Conservation (phyloP, 208 protist genomes). For the Leishmania tarentolae region DNA sequence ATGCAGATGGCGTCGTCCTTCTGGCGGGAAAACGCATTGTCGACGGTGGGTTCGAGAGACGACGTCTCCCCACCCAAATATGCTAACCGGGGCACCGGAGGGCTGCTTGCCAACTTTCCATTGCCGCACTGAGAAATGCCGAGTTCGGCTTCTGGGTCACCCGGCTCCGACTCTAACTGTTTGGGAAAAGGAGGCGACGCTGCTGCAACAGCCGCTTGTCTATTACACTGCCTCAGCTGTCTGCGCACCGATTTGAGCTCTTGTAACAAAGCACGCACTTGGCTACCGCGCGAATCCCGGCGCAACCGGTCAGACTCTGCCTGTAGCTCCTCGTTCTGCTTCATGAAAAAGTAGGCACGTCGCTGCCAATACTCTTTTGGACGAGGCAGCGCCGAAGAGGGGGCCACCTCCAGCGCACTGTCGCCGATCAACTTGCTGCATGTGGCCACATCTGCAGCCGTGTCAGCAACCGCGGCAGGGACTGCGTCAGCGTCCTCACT, state of each 20-base stretch:
- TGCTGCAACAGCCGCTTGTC: neutral
- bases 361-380: constrained; percentile 31
- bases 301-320: constrained; percentile 37
- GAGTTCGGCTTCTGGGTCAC: neutral
- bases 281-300: constrained; percentile 43
- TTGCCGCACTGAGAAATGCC: neutral
- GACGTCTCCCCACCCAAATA: neutral
- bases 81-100: neutral
- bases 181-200: neutral
- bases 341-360: constrained; percentile 42
- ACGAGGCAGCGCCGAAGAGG: neutral
- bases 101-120: neutral
- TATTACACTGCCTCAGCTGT: constrained; percentile 38
- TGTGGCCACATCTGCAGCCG: neutral
- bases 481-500: neutral
- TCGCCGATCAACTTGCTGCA: neutral
- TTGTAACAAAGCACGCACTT: constrained; percentile 38
- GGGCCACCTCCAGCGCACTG: neutral
- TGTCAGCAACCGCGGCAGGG: neutral
- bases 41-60: neutral
- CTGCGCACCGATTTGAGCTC: constrained; percentile 47
- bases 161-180: neutral
- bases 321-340: constrained; percentile 30
- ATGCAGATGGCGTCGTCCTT: constrained; percentile 31
- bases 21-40: constrained; percentile 17